These are phyloP conservation scores for Citrus unshiu DNA, from an alignment of 345 rosid genomes.

Conservation along the genomic window DNA sequence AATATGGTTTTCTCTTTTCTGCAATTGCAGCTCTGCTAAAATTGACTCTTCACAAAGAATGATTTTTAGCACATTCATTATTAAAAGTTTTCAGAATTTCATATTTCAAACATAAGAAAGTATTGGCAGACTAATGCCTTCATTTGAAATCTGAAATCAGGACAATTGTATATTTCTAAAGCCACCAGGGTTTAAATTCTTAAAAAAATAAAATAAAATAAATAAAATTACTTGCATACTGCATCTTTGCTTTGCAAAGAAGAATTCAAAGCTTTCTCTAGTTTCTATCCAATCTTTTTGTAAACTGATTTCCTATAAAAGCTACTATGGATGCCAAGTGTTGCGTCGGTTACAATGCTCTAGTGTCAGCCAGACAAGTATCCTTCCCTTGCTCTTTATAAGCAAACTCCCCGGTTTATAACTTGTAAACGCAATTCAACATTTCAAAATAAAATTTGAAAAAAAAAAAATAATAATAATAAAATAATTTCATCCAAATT, in stretches of 20 bases:
- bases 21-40: neutral
- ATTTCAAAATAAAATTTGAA: neutral
- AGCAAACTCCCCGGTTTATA: neutral
- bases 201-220: neutral
- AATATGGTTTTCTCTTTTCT: neutral
- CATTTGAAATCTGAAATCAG: no score
- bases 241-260: neutral
- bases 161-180: no score
- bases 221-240: neutral
- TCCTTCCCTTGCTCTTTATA: neutral
- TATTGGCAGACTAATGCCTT: no score
- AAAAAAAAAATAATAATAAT: neutral
- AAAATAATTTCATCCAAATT: neutral
- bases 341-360: neutral
- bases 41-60: no score
- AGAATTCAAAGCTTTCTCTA: constrained; percentile 4
- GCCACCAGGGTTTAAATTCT: neutral
- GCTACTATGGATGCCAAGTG: constrained; percentile 18
- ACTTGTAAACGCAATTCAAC: neutral
- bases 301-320: constrained; percentile 9
- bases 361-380: neutral
- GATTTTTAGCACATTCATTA: no score
- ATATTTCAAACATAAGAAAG: no score
- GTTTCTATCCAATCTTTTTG: neutral
- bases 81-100: no score